Evolutionary conservation across 805 yeast genomes (phyloP), one percentile per base, ranked within the genome.

Genomic region (Nakazawaea siamensis): DNA sequence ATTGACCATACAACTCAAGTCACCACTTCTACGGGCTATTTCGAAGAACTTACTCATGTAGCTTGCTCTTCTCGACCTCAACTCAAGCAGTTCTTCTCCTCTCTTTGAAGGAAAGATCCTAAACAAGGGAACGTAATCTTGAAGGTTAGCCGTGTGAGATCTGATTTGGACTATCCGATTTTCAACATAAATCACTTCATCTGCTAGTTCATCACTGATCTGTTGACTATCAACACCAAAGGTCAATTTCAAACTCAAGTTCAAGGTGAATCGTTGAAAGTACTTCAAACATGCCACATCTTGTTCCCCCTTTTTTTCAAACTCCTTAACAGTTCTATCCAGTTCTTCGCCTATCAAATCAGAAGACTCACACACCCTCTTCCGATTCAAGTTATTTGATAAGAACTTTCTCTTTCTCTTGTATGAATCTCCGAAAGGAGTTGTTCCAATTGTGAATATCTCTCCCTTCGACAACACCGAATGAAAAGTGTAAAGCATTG

Each of bases 401-500:
- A 76, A 52, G 24, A 62, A 57, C 47, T 73, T 75, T 46, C 73
- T 66, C 48, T 68, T 65, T 32, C 51, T 54, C 32, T 59, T 53
- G 43, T 58, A 77, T 2, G 71, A 57, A 0, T 50, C 54, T 2
- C 79, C 70, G 39, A 60, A 66, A 1, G 84, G 84, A 0, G 82
- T 76, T 1, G 82, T 73, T 0, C 85, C 85, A 13, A 78, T 62
- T 0, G 85, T 78, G 43, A 66, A 72, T 0, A 80, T 75, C 36
- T 68, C 74, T 0, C 71, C 63, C 17, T 62, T 54, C 0, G 80
- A 66, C 28, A 80, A 60, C 2, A 80, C 62, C 14, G 64, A 58
- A 54, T 83, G 92, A 55, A 83, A 82, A 1, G 87, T 79, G 51
- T 71, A 72, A 35, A 70, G 60, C 15, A 64, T 54, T 0, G 92